Evolutionary conservation across 345 rosid species (phyloP), one percentile per base, ranked within the genome.

Genomic region (Eucalyptus albens): DNA sequence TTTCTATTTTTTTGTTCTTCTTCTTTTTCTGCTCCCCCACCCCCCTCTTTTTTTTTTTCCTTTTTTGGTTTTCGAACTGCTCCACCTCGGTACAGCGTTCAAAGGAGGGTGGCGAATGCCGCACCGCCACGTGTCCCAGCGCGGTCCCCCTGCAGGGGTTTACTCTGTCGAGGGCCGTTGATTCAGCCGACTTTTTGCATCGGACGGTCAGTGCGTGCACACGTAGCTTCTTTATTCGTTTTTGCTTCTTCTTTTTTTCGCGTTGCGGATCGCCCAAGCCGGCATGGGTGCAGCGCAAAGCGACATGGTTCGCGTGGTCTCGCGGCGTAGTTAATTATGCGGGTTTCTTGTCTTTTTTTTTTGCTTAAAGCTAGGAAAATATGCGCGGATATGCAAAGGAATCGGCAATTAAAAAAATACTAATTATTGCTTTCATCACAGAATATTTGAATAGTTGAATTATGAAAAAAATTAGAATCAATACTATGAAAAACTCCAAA

Each of bases 11-110:
- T 51, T 87, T 37, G 89, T 77, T 81, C 67, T 82, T 47, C 69
- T 29, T 62, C 69, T 62, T 62, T 62, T 62, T 29, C 69, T 62
- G 69, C 69, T 62, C 69, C 2, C 15, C 67, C 60, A 2, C 26
- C 14, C 29, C 29, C 59, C 3, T 6, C 2, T 4, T 40, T 40
- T 88, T 86, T 65, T 90, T 2, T 53, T 89, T 65, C 86, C 11
- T 51, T 31, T 77, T 24, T 42, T 53, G 59, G 45, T 50, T 50
- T n/a, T 24, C 87, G 65, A 49, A 56, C 59, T 55, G 27, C 50
- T 88, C 88, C 67, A 87, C 88, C 62, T 86, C 88, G 55, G 77
- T 91, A 89, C 83, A 50, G 93, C 89, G 92, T 88, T 90, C 87
- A 51, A 50, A 51, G 2, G 16, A 47, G 45, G 44, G 44, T 3